A percentile compares a stretch with the other conserved stretches of the same genome.
These are phyloP conservation scores for Schizochytrium sp. DNA, from an alignment of 108 stramenopile species.

Conservation along the genomic window DNA sequence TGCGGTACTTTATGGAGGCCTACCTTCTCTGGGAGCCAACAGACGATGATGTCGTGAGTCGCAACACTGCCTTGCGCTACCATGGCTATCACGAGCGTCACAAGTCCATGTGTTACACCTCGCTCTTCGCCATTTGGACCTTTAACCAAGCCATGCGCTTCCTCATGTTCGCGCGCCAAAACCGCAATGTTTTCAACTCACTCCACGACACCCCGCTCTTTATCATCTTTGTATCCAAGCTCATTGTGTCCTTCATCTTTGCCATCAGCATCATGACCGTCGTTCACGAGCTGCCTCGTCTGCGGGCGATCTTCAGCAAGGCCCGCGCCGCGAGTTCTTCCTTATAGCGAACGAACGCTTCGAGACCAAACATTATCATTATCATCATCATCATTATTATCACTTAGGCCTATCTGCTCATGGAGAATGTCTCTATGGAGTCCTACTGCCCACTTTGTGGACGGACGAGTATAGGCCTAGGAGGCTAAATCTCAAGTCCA, in stretches of 20 bases:
- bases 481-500: too few relatives aligned
- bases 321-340: neutral
- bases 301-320: neutral
- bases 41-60: neutral
- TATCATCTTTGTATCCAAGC: neutral
- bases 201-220: constrained; percentile 10
- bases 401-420: too few relatives aligned
- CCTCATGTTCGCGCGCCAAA: neutral
- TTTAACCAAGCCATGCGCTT: neutral
- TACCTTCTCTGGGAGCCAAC: neutral
- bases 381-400: too few relatives aligned
- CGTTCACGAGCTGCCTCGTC: neutral
- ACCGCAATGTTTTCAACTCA: neutral
- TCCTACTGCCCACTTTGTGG: too few relatives aligned
- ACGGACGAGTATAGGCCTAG: too few relatives aligned
- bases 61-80: neutral
- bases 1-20: constrained; percentile 11
- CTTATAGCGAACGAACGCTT: too few relatives aligned
- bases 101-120: neutral
- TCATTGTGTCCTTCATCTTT: neutral
- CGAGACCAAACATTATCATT: too few relatives aligned
- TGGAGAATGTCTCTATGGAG: too few relatives aligned
- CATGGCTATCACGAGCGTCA: neutral
- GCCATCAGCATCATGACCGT: constrained; percentile 9
- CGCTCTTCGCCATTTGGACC: neutral